Conservation (phyloP, 495 filamentous ascomycete genomes). For the Bacidia gigantensis region DNA sequence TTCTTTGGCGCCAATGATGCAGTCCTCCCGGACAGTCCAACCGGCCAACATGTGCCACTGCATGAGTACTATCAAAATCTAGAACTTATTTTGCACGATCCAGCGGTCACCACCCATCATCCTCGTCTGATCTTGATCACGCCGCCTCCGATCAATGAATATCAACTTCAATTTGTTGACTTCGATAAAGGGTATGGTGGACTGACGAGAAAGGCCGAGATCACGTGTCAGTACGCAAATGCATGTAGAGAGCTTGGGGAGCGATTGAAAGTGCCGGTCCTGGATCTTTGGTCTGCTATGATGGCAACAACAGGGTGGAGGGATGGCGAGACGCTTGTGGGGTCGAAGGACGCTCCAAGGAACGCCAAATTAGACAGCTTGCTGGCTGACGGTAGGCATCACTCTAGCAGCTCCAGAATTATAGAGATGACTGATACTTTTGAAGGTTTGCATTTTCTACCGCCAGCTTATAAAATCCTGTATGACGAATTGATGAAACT, state of each 20-base stretch:
- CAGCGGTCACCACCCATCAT: constrained; percentile 50
- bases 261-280: constrained; percentile 47
- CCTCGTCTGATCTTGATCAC: constrained; percentile 63
- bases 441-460: constrained; percentile 51
- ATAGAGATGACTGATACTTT: neutral
- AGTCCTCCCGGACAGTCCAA: constrained; percentile 39
- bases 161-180: constrained; percentile 44
- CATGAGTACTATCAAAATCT: constrained; percentile 60
- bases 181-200: constrained; percentile 31
- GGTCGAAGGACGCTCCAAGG: constrained; percentile 36
- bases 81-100: constrained; percentile 52
- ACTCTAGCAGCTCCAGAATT: neutral
- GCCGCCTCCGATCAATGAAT: constrained; percentile 71
- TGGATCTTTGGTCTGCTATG: constrained; percentile 63
- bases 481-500: constrained; percentile 40
- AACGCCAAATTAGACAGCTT: constrained; percentile 36
- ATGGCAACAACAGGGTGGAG: constrained; percentile 54
- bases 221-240: constrained; percentile 58
- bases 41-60: constrained; percentile 59
- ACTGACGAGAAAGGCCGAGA: constrained; percentile 44
- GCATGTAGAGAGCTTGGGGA: constrained; percentile 50
- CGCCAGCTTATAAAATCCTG: constrained; percentile 44
- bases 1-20: constrained; percentile 87
- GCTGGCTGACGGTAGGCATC: constrained; percentile 45
- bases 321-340: constrained; percentile 36